Base-by-base conservation (phyloP, 2,329 filamentous ascomycete genomes). In the Chaetomium globosum region DNA sequence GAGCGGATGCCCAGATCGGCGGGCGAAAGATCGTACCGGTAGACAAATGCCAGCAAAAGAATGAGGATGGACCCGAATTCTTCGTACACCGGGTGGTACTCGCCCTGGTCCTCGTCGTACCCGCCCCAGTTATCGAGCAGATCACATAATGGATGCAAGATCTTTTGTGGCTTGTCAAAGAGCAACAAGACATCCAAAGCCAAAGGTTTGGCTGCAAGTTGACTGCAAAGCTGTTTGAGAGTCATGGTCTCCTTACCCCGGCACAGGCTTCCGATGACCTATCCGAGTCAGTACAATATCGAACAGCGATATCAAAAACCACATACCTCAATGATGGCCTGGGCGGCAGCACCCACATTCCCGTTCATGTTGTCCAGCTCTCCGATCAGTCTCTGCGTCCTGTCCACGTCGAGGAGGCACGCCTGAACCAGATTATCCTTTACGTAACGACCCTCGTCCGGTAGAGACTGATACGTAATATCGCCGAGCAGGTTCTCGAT, bases 301-400 rank as follows among this genome's bases (percentile, higher is more conserved):
- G n/a, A 49, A 21, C 3, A 12, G 7, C 4, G 5, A 28, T n/a
- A 10, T 10, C 46, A 19, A 23, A 4, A 12, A 9, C 6, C 13
- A 74, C 81, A 71, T 75, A 89, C 88, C 80, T 92, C 89, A 48
- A 88, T 85, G 53, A 93, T 81, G 2, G 93, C 93, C 66, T 89
- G 87, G 59, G 90, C 90, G 21, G 96, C 91, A 2, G 92, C 92
- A 2, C 91, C 92, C 2, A 92, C 92, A 75, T 97, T 97, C 1
- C 94, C 94, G 72, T 96, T 92, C 84, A 95, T 93, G 59, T 89
- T 89, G 64, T 97, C 92, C 28, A 99, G 81, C 72, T 96, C 92
- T 48, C 88, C 85, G 49, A 97, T 86, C 36, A 96, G 81, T 52
- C 88, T 85, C 69, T 93, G 90, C 0, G 91, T 87, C 68, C 88